Percentiles rank a stretch among this genome's conserved stretches.
Evolutionary conservation across 441 rosid species (phyloP).

Genomic region (Aquilaria agallochum): DNA sequence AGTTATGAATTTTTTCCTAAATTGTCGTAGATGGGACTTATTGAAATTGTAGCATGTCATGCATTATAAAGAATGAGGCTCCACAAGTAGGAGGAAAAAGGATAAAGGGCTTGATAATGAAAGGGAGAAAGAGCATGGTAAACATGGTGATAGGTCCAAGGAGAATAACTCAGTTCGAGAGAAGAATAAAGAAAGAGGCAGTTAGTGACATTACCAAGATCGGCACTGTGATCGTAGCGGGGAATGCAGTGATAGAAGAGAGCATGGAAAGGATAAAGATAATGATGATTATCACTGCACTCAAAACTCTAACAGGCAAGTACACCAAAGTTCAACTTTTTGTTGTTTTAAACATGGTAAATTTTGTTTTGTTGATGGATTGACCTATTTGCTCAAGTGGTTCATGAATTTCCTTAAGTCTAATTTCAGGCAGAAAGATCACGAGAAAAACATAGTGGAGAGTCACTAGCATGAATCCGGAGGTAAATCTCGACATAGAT

Average conservation of each 20-base stretch:
- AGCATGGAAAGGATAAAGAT: constrained; percentile 63
- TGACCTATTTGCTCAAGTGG: no score
- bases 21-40: not conserved
- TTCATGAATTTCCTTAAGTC: no score
- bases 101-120: constrained; percentile 53
- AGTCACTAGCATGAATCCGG: constrained; percentile 46
- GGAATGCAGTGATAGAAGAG: constrained; percentile 74
- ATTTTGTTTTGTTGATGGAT: no score
- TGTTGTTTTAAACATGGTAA: no score
- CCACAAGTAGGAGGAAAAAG: constrained; percentile 52
- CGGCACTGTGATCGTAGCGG: constrained; percentile 53
- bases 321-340: not conserved
- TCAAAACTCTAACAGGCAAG: constrained; percentile 60
- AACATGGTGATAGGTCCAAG: constrained; percentile 36
- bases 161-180: constrained; percentile 44
- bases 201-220: constrained; percentile 55
- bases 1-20: not conserved
- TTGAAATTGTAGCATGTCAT: constrained; percentile 38
- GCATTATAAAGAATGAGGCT: constrained; percentile 54
- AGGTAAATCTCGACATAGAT: constrained; percentile 57
- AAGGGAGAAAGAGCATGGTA: constrained; percentile 26
- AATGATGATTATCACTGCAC: constrained; percentile 49
- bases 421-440: constrained; percentile 54
- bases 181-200: constrained; percentile 43
- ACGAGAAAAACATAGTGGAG: constrained; percentile 64